Evolutionary conservation across 164 flowering plant species (phyloP).

Genomic region (Umbellularia californica): DNA sequence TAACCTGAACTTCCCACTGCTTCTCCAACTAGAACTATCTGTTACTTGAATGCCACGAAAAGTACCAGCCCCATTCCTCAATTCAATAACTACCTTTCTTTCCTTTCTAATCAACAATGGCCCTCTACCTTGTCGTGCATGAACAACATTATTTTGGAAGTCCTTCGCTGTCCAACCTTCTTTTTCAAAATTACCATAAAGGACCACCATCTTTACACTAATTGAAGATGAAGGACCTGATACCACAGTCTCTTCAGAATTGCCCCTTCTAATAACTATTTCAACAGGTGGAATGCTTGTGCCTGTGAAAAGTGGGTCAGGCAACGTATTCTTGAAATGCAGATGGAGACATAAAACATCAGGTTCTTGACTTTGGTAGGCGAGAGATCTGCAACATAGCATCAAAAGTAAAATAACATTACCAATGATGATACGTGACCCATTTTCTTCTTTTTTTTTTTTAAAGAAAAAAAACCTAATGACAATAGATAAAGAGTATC

Average conservation of each 20-base stretch:
- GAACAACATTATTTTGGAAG: background rate
- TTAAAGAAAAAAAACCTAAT: background rate
- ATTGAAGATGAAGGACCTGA: background rate
- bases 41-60: background rate
- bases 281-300: background rate
- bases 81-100: background rate
- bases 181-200: background rate
- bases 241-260: background rate
- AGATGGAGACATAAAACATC: slow-evolving; percentile 8
- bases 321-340: background rate
- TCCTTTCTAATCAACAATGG: background rate
- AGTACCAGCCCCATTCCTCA: background rate
- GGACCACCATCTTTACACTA: background rate
- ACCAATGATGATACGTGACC: background rate
- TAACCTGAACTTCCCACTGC: background rate
- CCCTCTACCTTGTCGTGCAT: background rate
- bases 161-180: background rate
- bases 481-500: background rate
- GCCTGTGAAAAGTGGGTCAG: background rate
- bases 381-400: slow-evolving; percentile 24
- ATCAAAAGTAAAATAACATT: background rate
- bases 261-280: background rate
- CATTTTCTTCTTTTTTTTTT: too few species aligned
- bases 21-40: background rate
- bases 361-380: slow-evolving; percentile 21